Base-by-base conservation (phyloP, 345 rosid species). In the Lenwebbia sp. region DNA sequence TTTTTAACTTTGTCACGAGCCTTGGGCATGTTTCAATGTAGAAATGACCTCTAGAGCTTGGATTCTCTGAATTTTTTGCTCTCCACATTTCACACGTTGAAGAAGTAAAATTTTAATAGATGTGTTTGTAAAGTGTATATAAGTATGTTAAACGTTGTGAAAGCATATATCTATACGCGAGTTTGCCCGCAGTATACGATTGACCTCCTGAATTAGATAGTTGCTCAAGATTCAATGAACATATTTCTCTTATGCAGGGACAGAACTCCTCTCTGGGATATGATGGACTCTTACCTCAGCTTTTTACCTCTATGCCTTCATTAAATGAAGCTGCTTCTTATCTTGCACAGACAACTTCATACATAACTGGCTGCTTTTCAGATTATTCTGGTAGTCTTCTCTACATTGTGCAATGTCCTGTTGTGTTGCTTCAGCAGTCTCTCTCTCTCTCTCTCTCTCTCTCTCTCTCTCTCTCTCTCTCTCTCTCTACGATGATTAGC, bases 281-380 rank as follows among this genome's bases (percentile, higher is more conserved):
- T 89, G 93, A 88, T 55, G 85, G 91, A 25, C 62, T 90, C 54
- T 62, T 88, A 57, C 92, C 94, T 47, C 93, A 90, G 87, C 88
- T 92, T 44, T 91, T 92, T 83, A 88, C 91, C 17, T 86, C 94
- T 17, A 85, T 93, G 74, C 95, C 93, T 53, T 75, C 88, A 52
- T 89, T 93, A 26, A 88, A 89, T 83, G 95, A 90, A 22, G 95
- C 95, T 85, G 91, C 94, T 60, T 88, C 93, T 76, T 90, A 88
- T 82, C 87, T 93, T 86, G 86, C 90, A 81, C 92, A 93, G 88
- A 91, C 95, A 83, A 92, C 95, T 54, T 92, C 94, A 5, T 89
- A 89, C 75, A 54, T 93, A 37, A 93, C 94, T 17, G 83, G 92
- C 51, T 93, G 95, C 88, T 93, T 93, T 89, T 83, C 95, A 25